Evolutionary conservation across 768 basidiomycete genomes (phyloP), one percentile per base, ranked within the genome.

Genomic region (Termitomyces sp.): DNA sequence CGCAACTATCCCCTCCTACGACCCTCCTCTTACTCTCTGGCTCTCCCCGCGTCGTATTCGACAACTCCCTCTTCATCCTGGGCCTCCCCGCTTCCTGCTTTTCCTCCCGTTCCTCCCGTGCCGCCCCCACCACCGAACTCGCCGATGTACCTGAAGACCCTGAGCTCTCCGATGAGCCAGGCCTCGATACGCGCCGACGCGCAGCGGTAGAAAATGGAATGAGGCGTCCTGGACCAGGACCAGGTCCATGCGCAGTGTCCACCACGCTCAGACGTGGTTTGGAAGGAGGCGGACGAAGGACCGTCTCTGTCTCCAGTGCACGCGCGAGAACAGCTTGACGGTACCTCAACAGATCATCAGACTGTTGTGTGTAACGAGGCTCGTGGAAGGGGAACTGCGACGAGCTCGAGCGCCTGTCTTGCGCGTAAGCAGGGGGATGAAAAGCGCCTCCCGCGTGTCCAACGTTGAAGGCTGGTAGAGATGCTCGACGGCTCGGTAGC

Each of bases 21-120:
- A 37, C n/a, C 29, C 55, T 56, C 37, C 55, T 49, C 47, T 56
- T 49, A 33, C 55, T 56, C 47, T 49, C 47, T 2, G 47, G 47
- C 45, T 47, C 46, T 7, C 20, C 55, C 36, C 5, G 13, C n/a
- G 31, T 22, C 5, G 34, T 13, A 31, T 8, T 20, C 29, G 55
- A 28, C 34, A 56, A 39, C 10, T 20, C 55, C 22, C 55, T 49
- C 55, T 56, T 56, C 28, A 49, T 47, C 33, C 12, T 18, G 3
- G 39, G 39, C 39, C 37, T 16, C 16, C 16, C 2, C 6, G 16
- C 4, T n/a, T 31, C 42, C 18, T 20, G 10, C 12, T 16, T 15
- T 15, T 10, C 10, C n/a, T 28, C 16, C 28, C 5, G 8, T 12
- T 9, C 54, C 20, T 2, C 18, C 8, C 33, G 44, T 6, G 20